Evolutionary conservation across 2,329 filamentous ascomycete genomes (phyloP), one percentile per base, ranked within the genome.

Genomic region (Aspergillus pseudoterreus): DNA sequence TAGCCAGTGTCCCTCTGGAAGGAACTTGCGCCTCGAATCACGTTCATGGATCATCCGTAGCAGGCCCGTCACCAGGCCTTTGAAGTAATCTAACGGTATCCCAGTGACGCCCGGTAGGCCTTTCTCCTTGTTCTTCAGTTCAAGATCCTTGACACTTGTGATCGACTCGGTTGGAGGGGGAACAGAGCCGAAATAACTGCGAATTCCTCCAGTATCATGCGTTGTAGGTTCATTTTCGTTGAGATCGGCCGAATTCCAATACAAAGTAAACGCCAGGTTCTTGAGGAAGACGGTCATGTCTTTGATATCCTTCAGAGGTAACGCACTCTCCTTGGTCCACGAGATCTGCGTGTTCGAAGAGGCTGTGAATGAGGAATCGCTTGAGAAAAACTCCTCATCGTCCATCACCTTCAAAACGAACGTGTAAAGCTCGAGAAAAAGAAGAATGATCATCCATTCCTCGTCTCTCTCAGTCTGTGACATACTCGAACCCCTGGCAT

Each of bases 351-450:
- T 47, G 77, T 80, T 50, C 62, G 75, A 21, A 68, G 73, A 24
- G 67, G 74, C 66, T n/a, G 69, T 59, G 17, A 73, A 59, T 22
- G 76, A 74, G 36, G 70, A 73, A 55, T 81, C 73, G 50, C 79
- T 78, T 51, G 83, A 82, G 55, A 95, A 87, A 66, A 99, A 99
- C 62, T 99, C 94, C 59, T 97, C 92, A 57, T 99, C 94, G 60
- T 99, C 94, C 67, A 92, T 95, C 32, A 97, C 83, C 60, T 94
- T 88, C 11, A 97, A 76, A 2, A 96, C 84, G 66, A 97, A 97
- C 2, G 88, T 90, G 67, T 96, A 99, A 0, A 99, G 80, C 63
- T 99, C 94, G 5, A 99, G 79, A 65, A 99, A 97, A 0, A 99
- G 80, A 0, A 97, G 77, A 39, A 96, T 83, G 1, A 94, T 85